Evolutionary conservation across 805 yeast genomes (phyloP).

Genomic region (Priceomyces haplophilus): DNA sequence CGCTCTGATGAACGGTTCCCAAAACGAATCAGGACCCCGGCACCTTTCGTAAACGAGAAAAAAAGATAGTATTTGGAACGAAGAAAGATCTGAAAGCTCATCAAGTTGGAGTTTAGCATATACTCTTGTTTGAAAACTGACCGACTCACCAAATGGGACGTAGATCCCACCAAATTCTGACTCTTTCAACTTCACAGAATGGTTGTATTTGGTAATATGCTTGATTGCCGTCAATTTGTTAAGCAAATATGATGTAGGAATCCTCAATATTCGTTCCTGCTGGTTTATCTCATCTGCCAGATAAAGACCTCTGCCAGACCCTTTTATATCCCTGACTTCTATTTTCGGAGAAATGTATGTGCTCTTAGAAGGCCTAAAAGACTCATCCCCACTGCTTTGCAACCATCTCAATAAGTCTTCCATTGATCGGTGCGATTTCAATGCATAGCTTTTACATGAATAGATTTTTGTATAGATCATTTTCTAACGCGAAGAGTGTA

Average conservation of each 20-base stretch:
- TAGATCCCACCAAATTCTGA: conserved; percentile 17
- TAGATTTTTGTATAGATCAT: neutral
- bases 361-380: conserved; percentile 17
- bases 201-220: conserved; percentile 43
- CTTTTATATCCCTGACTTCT: conserved; percentile 36
- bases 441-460: neutral
- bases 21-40: conserved; percentile 45
- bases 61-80: conserved; percentile 58
- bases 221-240: conserved; percentile 52
- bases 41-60: conserved; percentile 46
- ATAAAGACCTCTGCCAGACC: conserved; percentile 61
- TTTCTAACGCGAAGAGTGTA: no score
- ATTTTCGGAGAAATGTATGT: conserved; percentile 39
- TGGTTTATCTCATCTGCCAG: conserved; percentile 35
- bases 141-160: conserved; percentile 23
- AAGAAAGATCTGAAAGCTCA: conserved; percentile 43
- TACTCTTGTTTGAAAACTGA: conserved; percentile 22
- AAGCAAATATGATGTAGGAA: conserved; percentile 57
- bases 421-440: conserved; percentile 8
- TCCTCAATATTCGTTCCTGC: conserved; percentile 48
- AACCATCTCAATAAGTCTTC: conserved; percentile 27
- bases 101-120: conserved; percentile 30
- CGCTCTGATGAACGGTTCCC: conserved; percentile 66
- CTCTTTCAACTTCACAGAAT: conserved; percentile 24
- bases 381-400: conserved; percentile 22